phyloP scores from a whole-genome alignment of 1,139 yeast species.

The Protomyces gravidus region DNA sequence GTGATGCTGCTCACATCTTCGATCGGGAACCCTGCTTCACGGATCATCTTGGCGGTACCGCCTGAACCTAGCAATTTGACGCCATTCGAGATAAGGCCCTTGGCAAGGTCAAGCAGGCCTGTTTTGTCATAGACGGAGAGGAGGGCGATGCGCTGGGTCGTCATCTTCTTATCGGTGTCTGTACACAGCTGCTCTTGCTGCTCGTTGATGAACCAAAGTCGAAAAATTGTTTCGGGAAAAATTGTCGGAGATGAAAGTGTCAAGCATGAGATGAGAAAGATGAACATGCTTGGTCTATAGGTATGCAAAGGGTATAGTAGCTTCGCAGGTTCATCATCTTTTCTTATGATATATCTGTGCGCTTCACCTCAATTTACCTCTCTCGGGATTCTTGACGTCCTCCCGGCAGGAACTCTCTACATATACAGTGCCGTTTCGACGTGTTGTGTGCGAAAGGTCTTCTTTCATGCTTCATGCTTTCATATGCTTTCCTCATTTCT shows the following conservation, averaged over 20 bases:
- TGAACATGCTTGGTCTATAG: too few species aligned
- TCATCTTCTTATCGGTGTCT: too few species aligned
- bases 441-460: background rate
- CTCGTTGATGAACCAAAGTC: background rate
- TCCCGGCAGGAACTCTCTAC: too few species aligned
- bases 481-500: background rate
- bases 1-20: slow-evolving; percentile 93
- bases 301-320: too few species aligned
- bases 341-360: too few species aligned
- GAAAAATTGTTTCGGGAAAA: background rate
- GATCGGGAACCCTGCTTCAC: slow-evolving; percentile 97
- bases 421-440: too few species aligned
- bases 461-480: too few species aligned
- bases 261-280: too few species aligned
- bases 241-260: too few species aligned
- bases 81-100: slow-evolving; percentile 80
- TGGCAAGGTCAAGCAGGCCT: slow-evolving; percentile 89
- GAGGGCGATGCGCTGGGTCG: slow-evolving; percentile 52
- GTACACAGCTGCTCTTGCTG: background rate
- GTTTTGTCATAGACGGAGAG: slow-evolving; percentile 96
- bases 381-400: background rate
- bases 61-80: slow-evolving; percentile 95
- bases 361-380: too few species aligned
- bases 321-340: too few species aligned
- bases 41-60: slow-evolving; percentile 88